Evolutionary conservation across 192 early-diverging fungal species (phyloP).

Genomic region (Backusella australiensis): DNA sequence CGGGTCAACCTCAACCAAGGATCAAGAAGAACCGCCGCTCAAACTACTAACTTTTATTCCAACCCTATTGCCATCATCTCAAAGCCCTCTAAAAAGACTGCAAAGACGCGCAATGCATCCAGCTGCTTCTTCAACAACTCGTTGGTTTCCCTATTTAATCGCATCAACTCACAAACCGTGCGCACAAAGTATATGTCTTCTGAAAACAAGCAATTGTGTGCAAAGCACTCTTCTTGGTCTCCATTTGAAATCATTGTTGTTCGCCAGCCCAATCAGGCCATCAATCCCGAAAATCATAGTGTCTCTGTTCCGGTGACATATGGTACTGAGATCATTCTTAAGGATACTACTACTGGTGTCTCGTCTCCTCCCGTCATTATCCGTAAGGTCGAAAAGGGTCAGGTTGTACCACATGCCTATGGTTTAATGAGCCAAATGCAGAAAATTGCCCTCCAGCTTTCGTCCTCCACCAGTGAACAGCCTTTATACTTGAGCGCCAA

Average conservation of each 20-base stretch:
- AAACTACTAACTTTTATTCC: constrained; percentile 65
- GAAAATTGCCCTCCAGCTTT: constrained; percentile 66
- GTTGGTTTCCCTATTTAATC: constrained; percentile 82
- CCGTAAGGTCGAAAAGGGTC: constrained; percentile 77
- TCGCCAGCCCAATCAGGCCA: neutral
- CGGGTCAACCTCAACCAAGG: constrained; percentile 55
- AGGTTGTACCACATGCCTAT: constrained; percentile 56
- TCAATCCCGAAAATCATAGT: neutral
- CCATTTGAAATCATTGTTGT: constrained; percentile 56
- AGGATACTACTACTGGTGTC: constrained; percentile 60
- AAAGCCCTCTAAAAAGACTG: constrained; percentile 91
- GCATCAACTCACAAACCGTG: constrained; percentile 89
- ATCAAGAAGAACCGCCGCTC: constrained; percentile 26
- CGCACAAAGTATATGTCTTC: constrained; percentile 82
- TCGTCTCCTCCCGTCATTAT: constrained; percentile 69
- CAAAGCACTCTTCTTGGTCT: constrained; percentile 62
- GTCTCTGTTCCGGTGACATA: constrained; percentile 57
- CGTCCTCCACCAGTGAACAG: constrained; percentile 30
- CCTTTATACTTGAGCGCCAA: constrained; percentile 45
- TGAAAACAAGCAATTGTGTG: constrained; percentile 54
- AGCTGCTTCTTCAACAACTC: constrained; percentile 76
- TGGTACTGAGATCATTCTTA: constrained; percentile 71
- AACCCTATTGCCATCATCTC: constrained; percentile 82
- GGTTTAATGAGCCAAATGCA: constrained; percentile 85
- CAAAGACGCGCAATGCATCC: constrained; percentile 76